A percentile compares a stretch with the other conserved stretches of the same genome.
Evolutionary conservation across 306 rosid species (phyloP).

Genomic region (Lithocarpus polystachyus): DNA sequence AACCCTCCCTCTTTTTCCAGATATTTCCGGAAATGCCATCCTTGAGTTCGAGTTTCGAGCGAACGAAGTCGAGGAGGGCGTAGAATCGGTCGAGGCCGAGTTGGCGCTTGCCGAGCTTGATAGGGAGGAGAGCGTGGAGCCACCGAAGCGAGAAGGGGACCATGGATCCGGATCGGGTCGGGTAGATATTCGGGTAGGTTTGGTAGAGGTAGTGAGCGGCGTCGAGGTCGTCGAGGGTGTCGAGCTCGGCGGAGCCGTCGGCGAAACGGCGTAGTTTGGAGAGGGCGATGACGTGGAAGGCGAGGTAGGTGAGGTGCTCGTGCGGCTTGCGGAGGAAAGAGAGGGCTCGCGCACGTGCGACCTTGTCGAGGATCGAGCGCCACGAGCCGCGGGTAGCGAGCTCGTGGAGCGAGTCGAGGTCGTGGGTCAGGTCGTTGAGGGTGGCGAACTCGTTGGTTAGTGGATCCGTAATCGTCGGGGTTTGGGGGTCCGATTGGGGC

Average conservation of each 20-base stretch:
- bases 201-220: conserved; percentile 65
- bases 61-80: conserved; percentile 57
- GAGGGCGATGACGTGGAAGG: conserved; percentile 78
- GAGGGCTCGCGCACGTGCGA: conserved; percentile 71
- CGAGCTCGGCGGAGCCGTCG: conserved; percentile 79
- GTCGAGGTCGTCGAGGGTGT: conserved; percentile 71
- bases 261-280: conserved; percentile 79
- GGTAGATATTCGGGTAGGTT: conserved; percentile 56
- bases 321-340: conserved; percentile 79
- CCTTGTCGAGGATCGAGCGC: conserved; percentile 84
- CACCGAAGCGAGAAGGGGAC: conserved; percentile 90
- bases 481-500: conserved; percentile 25
- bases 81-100: conserved; percentile 81
- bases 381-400: conserved; percentile 88
- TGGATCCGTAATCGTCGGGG: conserved; percentile 39
- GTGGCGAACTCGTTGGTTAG: conserved; percentile 37
- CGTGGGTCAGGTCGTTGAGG: conserved; percentile 57
- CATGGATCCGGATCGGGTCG: conserved; percentile 73
- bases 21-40: conserved; percentile 23
- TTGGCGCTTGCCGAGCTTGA: conserved; percentile 69
- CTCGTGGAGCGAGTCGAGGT: conserved; percentile 67
- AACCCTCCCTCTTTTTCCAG: conserved; percentile 71
- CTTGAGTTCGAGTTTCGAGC: conserved; percentile 35
- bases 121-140: conserved; percentile 65
- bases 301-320: conserved; percentile 77